Evolutionary conservation across 2,329 filamentous ascomycete genomes (phyloP).

Genomic region (Remersonia thermophila): DNA sequence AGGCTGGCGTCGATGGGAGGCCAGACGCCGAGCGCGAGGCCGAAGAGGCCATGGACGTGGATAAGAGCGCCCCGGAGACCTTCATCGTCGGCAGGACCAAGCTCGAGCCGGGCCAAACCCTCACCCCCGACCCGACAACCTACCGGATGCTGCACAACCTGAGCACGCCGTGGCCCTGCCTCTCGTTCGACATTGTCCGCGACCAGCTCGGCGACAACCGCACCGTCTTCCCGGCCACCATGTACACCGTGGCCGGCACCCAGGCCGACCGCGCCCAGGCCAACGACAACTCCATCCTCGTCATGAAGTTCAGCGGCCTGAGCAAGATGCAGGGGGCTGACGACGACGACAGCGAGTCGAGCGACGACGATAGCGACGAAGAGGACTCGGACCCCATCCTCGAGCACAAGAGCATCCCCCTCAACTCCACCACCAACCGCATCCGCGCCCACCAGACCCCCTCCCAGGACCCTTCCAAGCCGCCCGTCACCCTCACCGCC

Average conservation of each 20-base stretch:
- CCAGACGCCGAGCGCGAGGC: slow-evolving; percentile 88
- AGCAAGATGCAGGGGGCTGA: slow-evolving; percentile 69
- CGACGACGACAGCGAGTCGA: slow-evolving; percentile 54
- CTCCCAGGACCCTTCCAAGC: slow-evolving; percentile 53
- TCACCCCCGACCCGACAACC: slow-evolving; percentile 82
- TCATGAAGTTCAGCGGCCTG: slow-evolving; percentile 90
- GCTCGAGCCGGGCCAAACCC: slow-evolving; percentile 77
- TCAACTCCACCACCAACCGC: slow-evolving; percentile 82
- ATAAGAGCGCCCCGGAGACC: slow-evolving; percentile 55
- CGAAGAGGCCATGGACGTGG: slow-evolving; percentile 89
- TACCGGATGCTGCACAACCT: slow-evolving; percentile 97
- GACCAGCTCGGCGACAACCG: slow-evolving; percentile 81
- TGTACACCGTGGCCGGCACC: slow-evolving; percentile 90
- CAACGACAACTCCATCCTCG: slow-evolving; percentile 85
- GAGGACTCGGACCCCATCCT: slow-evolving; percentile 80
- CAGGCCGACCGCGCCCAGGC: slow-evolving; percentile 67
- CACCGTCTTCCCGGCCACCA: slow-evolving; percentile 85
- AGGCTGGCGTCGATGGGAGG: slow-evolving; percentile 85
- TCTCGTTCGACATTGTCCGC: slow-evolving; percentile 85
- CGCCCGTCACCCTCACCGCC: slow-evolving; percentile 75
- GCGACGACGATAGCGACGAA: slow-evolving; percentile 56
- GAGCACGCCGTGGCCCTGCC: slow-evolving; percentile 89
- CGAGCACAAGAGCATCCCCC: slow-evolving; percentile 79
- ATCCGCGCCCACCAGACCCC: slow-evolving; percentile 78
- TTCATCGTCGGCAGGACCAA: slow-evolving; percentile 94